A percentile compares a stretch with the other conserved stretches of the same genome.
These are phyloP conservation scores for Kodamaea ohmeri DNA, from an alignment of 1,139 yeast species.

Conservation along the genomic window DNA sequence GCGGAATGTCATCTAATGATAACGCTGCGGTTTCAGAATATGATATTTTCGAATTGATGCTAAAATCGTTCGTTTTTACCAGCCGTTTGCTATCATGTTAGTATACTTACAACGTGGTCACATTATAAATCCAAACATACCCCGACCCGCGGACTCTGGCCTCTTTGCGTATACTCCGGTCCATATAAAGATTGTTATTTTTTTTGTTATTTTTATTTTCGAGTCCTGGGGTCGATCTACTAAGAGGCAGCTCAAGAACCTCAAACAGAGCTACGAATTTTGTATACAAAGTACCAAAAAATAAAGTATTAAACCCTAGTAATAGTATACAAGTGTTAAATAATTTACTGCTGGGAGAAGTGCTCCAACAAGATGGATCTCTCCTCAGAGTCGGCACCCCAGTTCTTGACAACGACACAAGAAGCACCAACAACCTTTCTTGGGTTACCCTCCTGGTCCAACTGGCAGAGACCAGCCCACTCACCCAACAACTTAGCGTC, in stretches of 20 bases:
- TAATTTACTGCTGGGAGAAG: constrained; percentile 80
- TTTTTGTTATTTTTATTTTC: neutral
- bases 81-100: constrained; percentile 19
- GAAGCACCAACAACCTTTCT: constrained; percentile 99
- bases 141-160: constrained; percentile 43
- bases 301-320: constrained; percentile 7
- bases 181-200: constrained; percentile 7
- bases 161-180: constrained; percentile 15
- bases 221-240: constrained; percentile 3
- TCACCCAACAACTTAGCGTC: constrained; percentile 99
- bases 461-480: constrained; percentile 99
- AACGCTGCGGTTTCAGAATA: neutral
- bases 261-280: neutral
- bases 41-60: constrained; percentile 12
- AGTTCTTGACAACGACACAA: constrained; percentile 98
- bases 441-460: constrained; percentile 99
- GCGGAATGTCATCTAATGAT: too few relatives aligned
- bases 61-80: constrained; percentile 15
- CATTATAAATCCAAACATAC: constrained; percentile 30
- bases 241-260: too few relatives aligned
- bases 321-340: constrained; percentile 10
- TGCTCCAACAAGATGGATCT: constrained; percentile 95
- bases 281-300: constrained; percentile 2
- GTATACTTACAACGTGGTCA: constrained; percentile 6
- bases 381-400: constrained; percentile 99